These are phyloP conservation scores for Suillus discolor DNA, from an alignment of 768 basidiomycete genomes.

Conservation along the genomic window DNA sequence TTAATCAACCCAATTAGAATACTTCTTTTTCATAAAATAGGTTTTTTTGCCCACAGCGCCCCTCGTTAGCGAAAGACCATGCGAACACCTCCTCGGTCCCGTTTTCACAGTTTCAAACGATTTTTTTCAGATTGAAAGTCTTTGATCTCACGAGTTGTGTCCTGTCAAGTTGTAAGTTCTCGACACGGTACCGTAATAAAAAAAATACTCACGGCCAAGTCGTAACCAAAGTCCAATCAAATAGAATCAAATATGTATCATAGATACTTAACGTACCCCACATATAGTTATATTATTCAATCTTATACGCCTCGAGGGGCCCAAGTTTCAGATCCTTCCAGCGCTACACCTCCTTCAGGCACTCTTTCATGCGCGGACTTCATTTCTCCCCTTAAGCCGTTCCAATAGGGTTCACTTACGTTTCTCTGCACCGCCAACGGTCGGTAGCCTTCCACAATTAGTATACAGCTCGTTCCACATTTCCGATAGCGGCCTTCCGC, in stretches of 20 bases:
- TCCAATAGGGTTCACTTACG: slow-evolving; percentile 20
- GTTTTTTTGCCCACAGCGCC: slow-evolving; percentile 5
- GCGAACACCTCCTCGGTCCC: slow-evolving; percentile 20
- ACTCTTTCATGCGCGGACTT: slow-evolving; percentile 24
- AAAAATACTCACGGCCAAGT: too few species aligned
- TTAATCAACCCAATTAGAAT: slow-evolving; percentile 16
- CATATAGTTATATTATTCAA: slow-evolving; percentile 28
- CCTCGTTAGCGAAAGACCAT: neutral
- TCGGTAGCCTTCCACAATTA: neutral
- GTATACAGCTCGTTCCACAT: neutral
- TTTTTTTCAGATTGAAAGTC: neutral
- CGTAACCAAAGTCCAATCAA: too few species aligned
- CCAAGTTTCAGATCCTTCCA: slow-evolving; percentile 32
- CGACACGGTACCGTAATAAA: slow-evolving; percentile 11
- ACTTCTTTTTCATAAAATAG: slow-evolving; percentile 10
- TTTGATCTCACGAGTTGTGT: slow-evolving; percentile 5
- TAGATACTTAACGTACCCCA: slow-evolving; percentile 12
- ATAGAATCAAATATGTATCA: neutral
- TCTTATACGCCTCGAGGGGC: slow-evolving; percentile 21
- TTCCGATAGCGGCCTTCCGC: slow-evolving; percentile 6
- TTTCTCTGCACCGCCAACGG: slow-evolving; percentile 27
- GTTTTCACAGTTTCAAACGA: neutral
- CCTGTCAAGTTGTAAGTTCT: neutral
- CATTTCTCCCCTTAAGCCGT: slow-evolving; percentile 20
- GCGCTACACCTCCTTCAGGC: slow-evolving; percentile 28